Evolutionary conservation across 1,284 basidiomycete species (phyloP).

Genomic region (Ustilago hordei): DNA sequence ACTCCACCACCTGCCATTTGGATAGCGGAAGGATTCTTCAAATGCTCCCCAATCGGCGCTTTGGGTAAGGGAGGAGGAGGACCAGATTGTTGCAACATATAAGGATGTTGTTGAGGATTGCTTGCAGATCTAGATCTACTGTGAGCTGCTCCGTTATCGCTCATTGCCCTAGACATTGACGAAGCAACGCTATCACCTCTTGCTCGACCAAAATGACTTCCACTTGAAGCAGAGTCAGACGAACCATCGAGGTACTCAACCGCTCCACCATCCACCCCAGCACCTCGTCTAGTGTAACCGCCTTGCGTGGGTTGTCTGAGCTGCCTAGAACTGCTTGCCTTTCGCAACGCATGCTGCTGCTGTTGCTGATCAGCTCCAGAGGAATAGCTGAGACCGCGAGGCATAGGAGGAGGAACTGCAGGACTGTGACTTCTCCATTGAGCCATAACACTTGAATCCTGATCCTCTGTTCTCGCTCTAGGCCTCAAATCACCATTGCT

Average conservation of each 20-base stretch:
- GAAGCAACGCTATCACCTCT: slow-evolving; percentile 39
- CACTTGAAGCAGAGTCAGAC: slow-evolving; percentile 38
- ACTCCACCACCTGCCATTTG: background rate
- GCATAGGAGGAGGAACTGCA: slow-evolving; percentile 51
- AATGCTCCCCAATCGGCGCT: slow-evolving; percentile 13
- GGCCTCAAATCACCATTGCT: slow-evolving; percentile 40
- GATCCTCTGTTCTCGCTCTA: slow-evolving; percentile 61
- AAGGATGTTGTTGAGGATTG: slow-evolving; percentile 53
- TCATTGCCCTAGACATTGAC: slow-evolving; percentile 43
- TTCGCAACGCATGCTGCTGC: slow-evolving; percentile 45
- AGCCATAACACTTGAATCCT: slow-evolving; percentile 56
- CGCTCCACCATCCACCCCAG: slow-evolving; percentile 35
- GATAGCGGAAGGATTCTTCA: slow-evolving; percentile 15
- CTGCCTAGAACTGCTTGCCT: slow-evolving; percentile 57
- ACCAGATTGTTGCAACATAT: slow-evolving; percentile 23
- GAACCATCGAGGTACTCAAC: slow-evolving; percentile 53
- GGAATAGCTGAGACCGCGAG: slow-evolving; percentile 43
- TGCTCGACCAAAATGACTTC: slow-evolving; percentile 20
- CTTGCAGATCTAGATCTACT: slow-evolving; percentile 51
- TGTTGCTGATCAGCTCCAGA: slow-evolving; percentile 50
- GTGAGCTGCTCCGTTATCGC: slow-evolving; percentile 39
- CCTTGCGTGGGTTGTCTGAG: slow-evolving; percentile 38
- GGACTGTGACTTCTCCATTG: slow-evolving; percentile 65
- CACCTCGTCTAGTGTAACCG: slow-evolving; percentile 6
- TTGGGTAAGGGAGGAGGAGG: slow-evolving; percentile 55